Base-by-base conservation (phyloP, 208 protist genomes). In the Crithidia brevicula region DNA sequence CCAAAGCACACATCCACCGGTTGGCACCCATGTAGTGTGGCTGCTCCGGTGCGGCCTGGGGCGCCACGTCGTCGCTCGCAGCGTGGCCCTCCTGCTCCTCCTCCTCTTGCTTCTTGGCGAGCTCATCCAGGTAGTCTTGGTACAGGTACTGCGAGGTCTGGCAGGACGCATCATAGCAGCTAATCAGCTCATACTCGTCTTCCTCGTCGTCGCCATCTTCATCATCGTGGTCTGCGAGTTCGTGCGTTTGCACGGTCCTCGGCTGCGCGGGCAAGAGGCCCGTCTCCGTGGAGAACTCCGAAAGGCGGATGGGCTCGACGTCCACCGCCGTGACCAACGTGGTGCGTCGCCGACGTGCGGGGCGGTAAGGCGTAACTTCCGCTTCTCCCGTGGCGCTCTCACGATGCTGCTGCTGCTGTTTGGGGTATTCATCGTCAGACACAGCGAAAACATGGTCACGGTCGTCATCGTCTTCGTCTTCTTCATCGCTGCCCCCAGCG, bases 1-100 rank as follows among this genome's bases (percentile, higher is more conserved):
- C 69, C 31, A 65, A 18, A 22, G 61, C 69, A 38, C 69, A 75
- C 69, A 75, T 69, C 69, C 69, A 75, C 34, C 69, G 42, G 54
- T 46, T 68, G 0, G 36, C 22, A 23, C 61, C 34, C 36, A 62
- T 42, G 61, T 75, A 68, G 53, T 75, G 69, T 18, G 69, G 69
- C 20, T 11, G 43, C 10, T 27, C 16, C 40, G 16, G 11, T 30
- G 20, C 25, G 30, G 38, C 47, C 13, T 57, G 11, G n/a, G n/a
- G 47, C 22, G 25, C 56, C 0, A 18, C 47, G 18, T 15, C 20
- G 20, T 30, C 0, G 36, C 20, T 13, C 16, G 15, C 20, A 22
- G 25, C 50, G 4, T 30, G 13, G 7, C 0, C 50, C 31, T 52
- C 50, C 25, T 28, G n/a, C n/a, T n/a, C n/a, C n/a, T n/a, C n/a